phyloP scores from a whole-genome alignment of 2,329 filamentous ascomycete species.

The Penicillium sclerotiorum region DNA sequence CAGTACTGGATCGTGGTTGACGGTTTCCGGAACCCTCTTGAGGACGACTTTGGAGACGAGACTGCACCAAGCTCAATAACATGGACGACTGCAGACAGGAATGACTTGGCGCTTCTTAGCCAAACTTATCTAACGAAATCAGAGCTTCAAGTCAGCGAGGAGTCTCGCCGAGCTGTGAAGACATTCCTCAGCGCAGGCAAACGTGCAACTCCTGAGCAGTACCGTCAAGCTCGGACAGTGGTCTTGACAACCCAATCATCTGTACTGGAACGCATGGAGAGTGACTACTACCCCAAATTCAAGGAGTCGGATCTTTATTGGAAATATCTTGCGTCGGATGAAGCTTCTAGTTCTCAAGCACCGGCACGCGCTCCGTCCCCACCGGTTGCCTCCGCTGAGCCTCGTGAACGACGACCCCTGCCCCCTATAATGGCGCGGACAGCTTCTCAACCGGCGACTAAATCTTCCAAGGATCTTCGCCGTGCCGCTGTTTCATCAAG shows the following conservation, averaged over 20 bases:
- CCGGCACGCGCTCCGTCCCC: constrained; percentile 22
- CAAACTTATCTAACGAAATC: constrained; percentile 83
- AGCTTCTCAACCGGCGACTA: constrained; percentile 49
- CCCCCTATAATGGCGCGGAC: constrained; percentile 51
- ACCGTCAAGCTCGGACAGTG: constrained; percentile 77
- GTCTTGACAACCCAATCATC: constrained; percentile 80
- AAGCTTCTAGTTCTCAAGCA: constrained; percentile 47
- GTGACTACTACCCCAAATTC: constrained; percentile 78
- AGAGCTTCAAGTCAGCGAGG: constrained; percentile 75
- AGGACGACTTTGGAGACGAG: constrained; percentile 78
- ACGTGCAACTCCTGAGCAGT: constrained; percentile 75
- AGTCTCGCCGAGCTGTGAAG: constrained; percentile 69
- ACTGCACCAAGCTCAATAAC: constrained; percentile 63
- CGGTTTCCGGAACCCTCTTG: constrained; percentile 89
- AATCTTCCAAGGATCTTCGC: constrained; percentile 55
- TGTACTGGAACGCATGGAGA: constrained; percentile 82
- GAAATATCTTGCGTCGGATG: constrained; percentile 90
- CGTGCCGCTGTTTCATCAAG: constrained; percentile 63
- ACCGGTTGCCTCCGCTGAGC: constrained; percentile 25
- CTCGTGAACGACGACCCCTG: constrained; percentile 42
- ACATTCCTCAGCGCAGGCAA: constrained; percentile 78
- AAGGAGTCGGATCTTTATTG: constrained; percentile 93
- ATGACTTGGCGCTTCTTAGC: constrained; percentile 87
- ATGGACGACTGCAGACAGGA: constrained; percentile 82
- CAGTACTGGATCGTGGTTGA: constrained; percentile 99